phyloP scores from a whole-genome alignment of 1,284 basidiomycete species.

The Pisolithus thermaeus region DNA sequence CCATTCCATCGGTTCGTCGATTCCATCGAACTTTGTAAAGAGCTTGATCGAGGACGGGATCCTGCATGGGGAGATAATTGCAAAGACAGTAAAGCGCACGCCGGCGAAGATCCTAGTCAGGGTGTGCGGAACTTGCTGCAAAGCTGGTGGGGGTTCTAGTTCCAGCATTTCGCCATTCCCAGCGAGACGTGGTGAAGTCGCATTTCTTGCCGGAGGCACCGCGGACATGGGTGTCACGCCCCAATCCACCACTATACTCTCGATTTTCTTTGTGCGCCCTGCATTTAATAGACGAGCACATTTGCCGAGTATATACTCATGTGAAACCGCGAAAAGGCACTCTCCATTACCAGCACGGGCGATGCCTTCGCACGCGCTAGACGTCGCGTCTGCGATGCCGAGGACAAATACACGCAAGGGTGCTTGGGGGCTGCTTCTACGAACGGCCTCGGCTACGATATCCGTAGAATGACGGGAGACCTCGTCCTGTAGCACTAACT shows the following conservation, averaged over 20 bases:
- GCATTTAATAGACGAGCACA: conserved; percentile 46
- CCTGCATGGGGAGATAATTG: conserved; percentile 33
- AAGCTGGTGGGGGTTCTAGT: conserved; percentile 27
- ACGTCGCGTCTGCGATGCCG: conserved; percentile 52
- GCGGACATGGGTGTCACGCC: conserved; percentile 11
- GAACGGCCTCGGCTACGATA: conserved; percentile 29
- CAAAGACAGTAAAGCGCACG: conserved; percentile 41
- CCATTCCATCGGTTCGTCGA: conserved; percentile 27
- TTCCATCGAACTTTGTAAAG: conserved; percentile 32
- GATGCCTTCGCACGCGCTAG: conserved; percentile 43
- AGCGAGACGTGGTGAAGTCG: conserved; percentile 1
- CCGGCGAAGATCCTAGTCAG: conserved; percentile 41
- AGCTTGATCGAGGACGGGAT: conserved; percentile 38
- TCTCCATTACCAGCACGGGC: conserved; percentile 46
- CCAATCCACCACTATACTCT: conserved; percentile 47
- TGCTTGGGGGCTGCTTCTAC: conserved; percentile 15
- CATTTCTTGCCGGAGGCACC: not conserved
- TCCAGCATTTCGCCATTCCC: conserved; percentile 4
- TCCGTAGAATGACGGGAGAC: conserved; percentile 13
- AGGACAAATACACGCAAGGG: conserved; percentile 47
- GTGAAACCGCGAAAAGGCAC: conserved; percentile 37
- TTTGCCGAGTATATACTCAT: conserved; percentile 42
- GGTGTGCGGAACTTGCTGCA: conserved; percentile 41
- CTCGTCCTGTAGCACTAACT: conserved; percentile 18
- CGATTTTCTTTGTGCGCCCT: conserved; percentile 39